phyloP scores from a whole-genome alignment of 2,329 filamentous ascomycete genomes.

The Pyrenophora graminea region DNA sequence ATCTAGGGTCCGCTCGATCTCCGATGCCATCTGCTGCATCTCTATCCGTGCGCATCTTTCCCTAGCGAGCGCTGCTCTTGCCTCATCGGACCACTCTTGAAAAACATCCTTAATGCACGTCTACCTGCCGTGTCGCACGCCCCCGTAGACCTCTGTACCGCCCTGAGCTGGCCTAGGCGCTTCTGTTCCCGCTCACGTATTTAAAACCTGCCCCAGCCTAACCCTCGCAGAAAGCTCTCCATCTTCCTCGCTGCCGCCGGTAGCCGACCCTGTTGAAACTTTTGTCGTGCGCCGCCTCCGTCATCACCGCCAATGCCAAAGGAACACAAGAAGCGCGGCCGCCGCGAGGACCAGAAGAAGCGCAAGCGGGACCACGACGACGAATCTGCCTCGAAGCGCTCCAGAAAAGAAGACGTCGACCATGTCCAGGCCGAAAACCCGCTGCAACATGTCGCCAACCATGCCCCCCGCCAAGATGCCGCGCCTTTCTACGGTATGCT shows the following conservation, averaged over 20 bases:
- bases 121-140: constrained; percentile 13
- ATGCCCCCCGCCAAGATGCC: constrained; percentile 53
- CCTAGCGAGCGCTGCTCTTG: constrained; percentile 10
- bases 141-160: constrained; percentile 11
- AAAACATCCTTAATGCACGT: constrained; percentile 13
- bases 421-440: constrained; percentile 20
- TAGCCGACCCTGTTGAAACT: constrained; percentile 22
- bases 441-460: constrained; percentile 27
- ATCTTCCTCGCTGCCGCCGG: background rate
- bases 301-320: constrained; percentile 56
- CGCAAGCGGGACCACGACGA: constrained; percentile 47
- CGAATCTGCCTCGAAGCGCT: constrained; percentile 45
- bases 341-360: constrained; percentile 57
- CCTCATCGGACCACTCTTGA: constrained; percentile 15
- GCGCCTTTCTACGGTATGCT: constrained; percentile 91
- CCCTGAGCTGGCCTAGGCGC: background rate
- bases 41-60: constrained; percentile 2
- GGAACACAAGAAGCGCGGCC: constrained; percentile 62
- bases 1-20: constrained; percentile 10
- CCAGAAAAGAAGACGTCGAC: constrained; percentile 26
- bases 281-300: constrained; percentile 19
- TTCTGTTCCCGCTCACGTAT: background rate
- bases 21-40: constrained; percentile 8
- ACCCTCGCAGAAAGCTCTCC: background rate
- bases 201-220: background rate